Conservation (phyloP, 768 basidiomycete species). For the Rhodotorula toruloides region DNA sequence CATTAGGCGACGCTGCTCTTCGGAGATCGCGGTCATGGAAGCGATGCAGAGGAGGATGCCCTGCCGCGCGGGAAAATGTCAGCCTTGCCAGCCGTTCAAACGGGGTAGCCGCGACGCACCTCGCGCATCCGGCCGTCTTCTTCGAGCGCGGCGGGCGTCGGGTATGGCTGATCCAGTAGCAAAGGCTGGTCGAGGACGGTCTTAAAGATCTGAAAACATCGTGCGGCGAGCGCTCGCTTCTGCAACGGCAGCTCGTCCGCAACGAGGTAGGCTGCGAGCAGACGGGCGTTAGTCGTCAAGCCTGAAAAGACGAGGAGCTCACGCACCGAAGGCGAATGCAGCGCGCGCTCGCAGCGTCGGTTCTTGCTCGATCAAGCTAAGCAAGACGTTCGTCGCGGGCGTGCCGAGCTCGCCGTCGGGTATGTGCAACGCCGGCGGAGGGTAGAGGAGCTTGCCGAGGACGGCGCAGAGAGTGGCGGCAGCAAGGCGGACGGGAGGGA, state of each 20-base stretch:
- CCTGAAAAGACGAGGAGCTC: no score
- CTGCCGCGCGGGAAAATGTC: conserved; percentile 46
- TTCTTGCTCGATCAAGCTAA: conserved; percentile 26
- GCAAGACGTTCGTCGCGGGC: conserved; percentile 6
- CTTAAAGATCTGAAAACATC: conserved; percentile 57
- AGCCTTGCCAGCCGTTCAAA: conserved; percentile 1
- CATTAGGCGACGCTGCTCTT: conserved; percentile 64
- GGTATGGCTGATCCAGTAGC: conserved; percentile 40
- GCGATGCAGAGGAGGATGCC: conserved; percentile 70
- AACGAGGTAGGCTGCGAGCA: conserved; percentile 59
- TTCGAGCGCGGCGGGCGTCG: conserved; percentile 13
- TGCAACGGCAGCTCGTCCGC: conserved; percentile 65
- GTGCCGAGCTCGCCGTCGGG: background rate
- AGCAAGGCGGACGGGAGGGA: conserved; percentile 21
- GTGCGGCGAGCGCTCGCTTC: conserved; percentile 64
- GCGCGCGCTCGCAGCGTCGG: conserved; percentile 20
- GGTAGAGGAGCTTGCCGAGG: background rate
- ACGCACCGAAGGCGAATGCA: conserved; percentile 28
- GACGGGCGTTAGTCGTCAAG: background rate
- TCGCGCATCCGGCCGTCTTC: conserved; percentile 25
- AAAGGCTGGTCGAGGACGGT: conserved; percentile 44
- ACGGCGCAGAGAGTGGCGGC: conserved; percentile 6
- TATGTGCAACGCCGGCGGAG: rapidly evolving
- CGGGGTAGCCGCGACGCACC: conserved; percentile 25
- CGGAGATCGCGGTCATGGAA: conserved; percentile 64